phyloP scores from a whole-genome alignment of 2,329 filamentous ascomycete genomes.

The Coniochaeta hoffmannii region DNA sequence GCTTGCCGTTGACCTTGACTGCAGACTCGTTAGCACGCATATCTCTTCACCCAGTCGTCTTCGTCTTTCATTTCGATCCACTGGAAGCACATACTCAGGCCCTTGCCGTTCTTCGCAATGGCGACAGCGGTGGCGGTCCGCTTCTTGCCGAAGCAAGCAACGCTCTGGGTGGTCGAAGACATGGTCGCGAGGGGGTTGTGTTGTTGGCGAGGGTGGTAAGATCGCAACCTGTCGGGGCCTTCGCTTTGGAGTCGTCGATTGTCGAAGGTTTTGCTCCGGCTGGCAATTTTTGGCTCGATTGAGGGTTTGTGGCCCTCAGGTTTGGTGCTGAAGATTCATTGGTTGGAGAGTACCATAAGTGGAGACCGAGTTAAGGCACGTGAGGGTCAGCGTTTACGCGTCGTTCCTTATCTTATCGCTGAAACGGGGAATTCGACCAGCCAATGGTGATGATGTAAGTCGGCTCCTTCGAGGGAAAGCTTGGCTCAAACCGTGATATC shows the following conservation, averaged over 20 bases:
- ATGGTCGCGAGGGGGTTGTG: slow-evolving; percentile 44
- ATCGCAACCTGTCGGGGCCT: slow-evolving; percentile 3
- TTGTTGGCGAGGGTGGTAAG: not conserved
- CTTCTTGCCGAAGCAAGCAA: slow-evolving; percentile 99
- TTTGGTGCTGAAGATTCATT: not conserved
- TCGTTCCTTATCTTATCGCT: not conserved
- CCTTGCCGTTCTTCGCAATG: slow-evolving; percentile 63
- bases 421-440: not conserved
- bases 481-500: not conserved
- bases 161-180: slow-evolving; percentile 65
- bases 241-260: slow-evolving; percentile 1
- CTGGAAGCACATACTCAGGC: not conserved
- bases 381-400: not conserved
- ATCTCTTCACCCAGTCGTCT: not conserved
- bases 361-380: not conserved
- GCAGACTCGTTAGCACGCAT: not conserved
- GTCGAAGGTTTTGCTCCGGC: slow-evolving; percentile 4
- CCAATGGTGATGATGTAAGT: slow-evolving; percentile 1
- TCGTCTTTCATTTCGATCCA: not conserved
- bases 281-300: not conserved
- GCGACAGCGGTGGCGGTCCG: slow-evolving; percentile 85
- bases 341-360: not conserved
- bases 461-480: not conserved
- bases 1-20: slow-evolving; percentile 96
- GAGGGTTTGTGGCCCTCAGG: slow-evolving; percentile 2